Evolutionary conservation across 306 rosid genomes (phyloP).

Genomic region (Prunus armeniaca): DNA sequence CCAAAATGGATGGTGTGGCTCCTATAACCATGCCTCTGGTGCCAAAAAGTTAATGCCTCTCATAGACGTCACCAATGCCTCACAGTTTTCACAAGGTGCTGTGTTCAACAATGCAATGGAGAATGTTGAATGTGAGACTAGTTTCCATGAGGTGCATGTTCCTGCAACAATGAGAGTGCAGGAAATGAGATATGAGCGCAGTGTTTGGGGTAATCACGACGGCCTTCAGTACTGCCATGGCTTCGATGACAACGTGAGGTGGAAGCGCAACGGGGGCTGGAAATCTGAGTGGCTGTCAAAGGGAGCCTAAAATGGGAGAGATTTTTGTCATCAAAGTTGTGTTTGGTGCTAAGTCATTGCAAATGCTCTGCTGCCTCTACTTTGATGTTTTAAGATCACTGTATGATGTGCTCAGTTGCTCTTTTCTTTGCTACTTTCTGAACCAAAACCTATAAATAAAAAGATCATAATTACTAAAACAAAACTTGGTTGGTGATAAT

Average conservation of each 20-base stretch:
- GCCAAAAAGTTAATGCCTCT: slow-evolving; percentile 1
- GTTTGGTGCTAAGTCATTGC: slow-evolving; percentile 3
- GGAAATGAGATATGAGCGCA: slow-evolving; percentile 28
- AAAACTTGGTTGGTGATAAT: background rate
- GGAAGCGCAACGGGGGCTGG: slow-evolving; percentile 18
- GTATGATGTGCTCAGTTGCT: background rate
- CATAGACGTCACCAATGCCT: background rate
- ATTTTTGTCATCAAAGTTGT: background rate
- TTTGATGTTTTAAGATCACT: background rate
- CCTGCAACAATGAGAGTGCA: slow-evolving; percentile 15
- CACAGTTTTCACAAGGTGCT: background rate
- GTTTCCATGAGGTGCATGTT: slow-evolving; percentile 15
- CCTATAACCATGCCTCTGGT: slow-evolving; percentile 9
- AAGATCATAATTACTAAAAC: background rate
- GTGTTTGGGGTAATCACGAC: slow-evolving; percentile 13
- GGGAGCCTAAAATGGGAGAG: slow-evolving; percentile 21
- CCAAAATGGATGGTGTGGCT: slow-evolving; percentile 9
- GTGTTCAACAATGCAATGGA: background rate
- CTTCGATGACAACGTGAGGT: background rate
- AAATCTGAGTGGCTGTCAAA: slow-evolving; percentile 25
- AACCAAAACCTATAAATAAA: background rate
- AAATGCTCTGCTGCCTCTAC: background rate
- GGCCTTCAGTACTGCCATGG: background rate
- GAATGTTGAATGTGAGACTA: slow-evolving; percentile 13
- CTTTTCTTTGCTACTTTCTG: background rate